Evolutionary conservation across 2,329 filamentous ascomycete species (phyloP).

Genomic region (Arthrobotrys sinensis): DNA sequence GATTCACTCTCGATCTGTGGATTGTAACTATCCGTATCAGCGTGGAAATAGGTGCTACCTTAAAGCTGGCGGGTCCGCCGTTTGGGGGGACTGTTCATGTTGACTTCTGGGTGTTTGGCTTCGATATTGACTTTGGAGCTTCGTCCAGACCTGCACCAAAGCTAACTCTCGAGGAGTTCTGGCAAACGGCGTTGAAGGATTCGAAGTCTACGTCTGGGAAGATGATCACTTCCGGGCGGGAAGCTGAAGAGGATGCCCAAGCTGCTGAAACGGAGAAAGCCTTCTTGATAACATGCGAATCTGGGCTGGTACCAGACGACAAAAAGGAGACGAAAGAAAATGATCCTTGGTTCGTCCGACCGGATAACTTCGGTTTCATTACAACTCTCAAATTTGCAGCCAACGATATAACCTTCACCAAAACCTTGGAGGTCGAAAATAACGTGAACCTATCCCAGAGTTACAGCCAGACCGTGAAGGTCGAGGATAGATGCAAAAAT

Average conservation of each 20-base stretch:
- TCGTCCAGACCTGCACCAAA: not conserved
- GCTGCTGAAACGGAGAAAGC: constrained; percentile 5
- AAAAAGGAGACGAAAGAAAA: constrained; percentile 29
- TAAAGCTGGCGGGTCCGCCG: constrained; percentile 65
- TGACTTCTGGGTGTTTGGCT: constrained; percentile 65
- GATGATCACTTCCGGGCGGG: constrained; percentile 1
- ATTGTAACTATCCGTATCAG: constrained; percentile 65
- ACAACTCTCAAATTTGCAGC: constrained; percentile 15
- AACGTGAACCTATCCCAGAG: not conserved
- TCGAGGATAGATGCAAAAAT: not conserved
- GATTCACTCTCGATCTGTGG: constrained; percentile 62
- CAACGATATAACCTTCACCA: constrained; percentile 1
- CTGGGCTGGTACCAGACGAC: constrained; percentile 15
- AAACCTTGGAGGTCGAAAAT: not conserved
- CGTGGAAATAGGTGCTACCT: constrained; percentile 65
- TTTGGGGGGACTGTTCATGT: constrained; percentile 65
- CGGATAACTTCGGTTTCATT: constrained; percentile 1
- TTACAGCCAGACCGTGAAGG: not conserved
- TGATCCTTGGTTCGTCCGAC: not conserved
- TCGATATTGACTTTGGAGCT: constrained; percentile 64
- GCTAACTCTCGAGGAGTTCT: not conserved
- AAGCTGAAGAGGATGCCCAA: not conserved
- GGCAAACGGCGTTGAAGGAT: not conserved
- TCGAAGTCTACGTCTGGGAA: not conserved
- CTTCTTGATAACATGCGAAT: constrained; percentile 23